These are phyloP conservation scores for Macrotyloma uniflorum DNA, from an alignment of 306 rosid species.

Conservation along the genomic window DNA sequence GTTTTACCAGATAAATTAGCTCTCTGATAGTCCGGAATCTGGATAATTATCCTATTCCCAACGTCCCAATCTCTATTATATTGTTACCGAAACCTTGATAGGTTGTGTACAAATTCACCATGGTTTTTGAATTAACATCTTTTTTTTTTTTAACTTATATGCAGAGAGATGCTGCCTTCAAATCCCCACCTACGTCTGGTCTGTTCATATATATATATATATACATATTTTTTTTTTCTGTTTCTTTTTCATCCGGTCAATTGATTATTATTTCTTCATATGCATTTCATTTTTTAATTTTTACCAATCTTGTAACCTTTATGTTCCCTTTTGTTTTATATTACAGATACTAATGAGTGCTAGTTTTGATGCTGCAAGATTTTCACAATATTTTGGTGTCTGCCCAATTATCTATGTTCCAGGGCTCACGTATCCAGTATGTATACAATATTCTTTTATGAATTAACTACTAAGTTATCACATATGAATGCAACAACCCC, in stretches of 20 bases:
- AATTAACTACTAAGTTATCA: constrained; percentile 21
- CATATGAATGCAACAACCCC: constrained; percentile 1
- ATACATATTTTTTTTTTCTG: background rate
- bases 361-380: constrained; percentile 75
- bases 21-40: no score
- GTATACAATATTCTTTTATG: constrained; percentile 31
- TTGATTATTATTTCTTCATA: background rate
- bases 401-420: constrained; percentile 90
- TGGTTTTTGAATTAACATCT: constrained; percentile 35
- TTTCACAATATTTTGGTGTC: constrained; percentile 91
- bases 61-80: no score
- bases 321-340: constrained; percentile 25
- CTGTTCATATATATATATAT: constrained; percentile 37
- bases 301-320: constrained; percentile 13
- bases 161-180: constrained; percentile 89
- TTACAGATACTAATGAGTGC: constrained; percentile 95
- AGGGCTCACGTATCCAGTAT: constrained; percentile 88
- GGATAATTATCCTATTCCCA: no score
- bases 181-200: constrained; percentile 81
- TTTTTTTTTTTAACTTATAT: constrained; percentile 38
- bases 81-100: background rate
- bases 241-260: constrained; percentile 27
- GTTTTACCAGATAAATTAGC: no score
- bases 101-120: background rate
- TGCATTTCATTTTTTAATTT: constrained; percentile 5